Percentiles rank a stretch among this genome's conserved stretches.
Evolutionary conservation across 2,329 filamentous ascomycete genomes (phyloP).

Genomic region (Ophiostoma triangulosporum): DNA sequence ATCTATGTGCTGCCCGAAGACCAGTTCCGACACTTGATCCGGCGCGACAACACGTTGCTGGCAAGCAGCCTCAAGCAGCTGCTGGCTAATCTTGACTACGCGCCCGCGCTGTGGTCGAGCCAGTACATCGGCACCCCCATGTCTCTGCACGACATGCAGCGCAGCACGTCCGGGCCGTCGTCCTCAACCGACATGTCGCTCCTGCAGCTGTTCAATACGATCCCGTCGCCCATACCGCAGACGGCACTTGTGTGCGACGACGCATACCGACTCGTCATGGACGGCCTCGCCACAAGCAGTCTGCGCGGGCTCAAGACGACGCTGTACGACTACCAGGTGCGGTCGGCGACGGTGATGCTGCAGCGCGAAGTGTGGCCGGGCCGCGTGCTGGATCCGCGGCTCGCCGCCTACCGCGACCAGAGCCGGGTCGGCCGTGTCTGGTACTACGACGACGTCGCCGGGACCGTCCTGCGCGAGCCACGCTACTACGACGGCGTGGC

Average conservation of each 20-base stretch:
- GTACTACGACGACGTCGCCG: slow-evolving; percentile 56
- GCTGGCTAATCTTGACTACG: slow-evolving; percentile 41
- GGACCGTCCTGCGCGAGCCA: slow-evolving; percentile 49
- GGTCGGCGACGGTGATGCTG: slow-evolving; percentile 72
- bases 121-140: slow-evolving; percentile 7
- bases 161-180: not conserved
- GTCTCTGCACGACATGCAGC: not conserved
- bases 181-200: slow-evolving; percentile 35
- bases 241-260: slow-evolving; percentile 32
- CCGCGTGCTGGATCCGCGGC: slow-evolving; percentile 57
- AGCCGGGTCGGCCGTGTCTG: slow-evolving; percentile 38
- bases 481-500: slow-evolving; percentile 58
- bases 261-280: slow-evolving; percentile 36
- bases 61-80: slow-evolving; percentile 33
- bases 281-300: slow-evolving; percentile 38
- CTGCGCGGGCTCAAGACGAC: slow-evolving; percentile 45
- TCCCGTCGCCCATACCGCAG: slow-evolving; percentile 54
- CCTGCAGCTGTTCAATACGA: slow-evolving; percentile 58
- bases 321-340: slow-evolving; percentile 66
- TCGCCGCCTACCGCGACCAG: slow-evolving; percentile 48
- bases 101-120: slow-evolving; percentile 41
- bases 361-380: slow-evolving; percentile 59
- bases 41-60: slow-evolving; percentile 32
- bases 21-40: slow-evolving; percentile 37
- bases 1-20: slow-evolving; percentile 57